Evolutionary conservation across 148 eudicot species (phyloP).

Genomic region (Chenopodium quinoa): DNA sequence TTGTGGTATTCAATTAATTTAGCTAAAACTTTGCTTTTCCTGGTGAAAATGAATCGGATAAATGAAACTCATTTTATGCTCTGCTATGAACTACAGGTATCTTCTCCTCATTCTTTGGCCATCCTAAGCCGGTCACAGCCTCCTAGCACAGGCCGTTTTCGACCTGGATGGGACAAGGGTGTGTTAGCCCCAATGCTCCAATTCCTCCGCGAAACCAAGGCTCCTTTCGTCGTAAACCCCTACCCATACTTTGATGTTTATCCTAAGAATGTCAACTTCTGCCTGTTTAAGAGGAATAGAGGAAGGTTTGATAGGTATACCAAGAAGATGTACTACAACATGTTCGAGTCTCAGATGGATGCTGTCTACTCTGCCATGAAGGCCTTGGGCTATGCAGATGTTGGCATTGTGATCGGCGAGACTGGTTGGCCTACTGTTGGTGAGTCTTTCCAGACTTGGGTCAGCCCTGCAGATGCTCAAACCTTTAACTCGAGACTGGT

Average conservation of each 20-base stretch:
- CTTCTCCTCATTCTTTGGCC: conserved; percentile 67
- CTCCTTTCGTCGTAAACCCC: conserved; percentile 82
- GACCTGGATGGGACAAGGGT: conserved; percentile 61
- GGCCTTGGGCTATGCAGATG: conserved; percentile 54
- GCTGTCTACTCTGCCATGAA: conserved; percentile 64
- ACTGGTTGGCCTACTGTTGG: conserved; percentile 84
- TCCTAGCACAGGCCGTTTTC: conserved; percentile 65
- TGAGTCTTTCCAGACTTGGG: conserved; percentile 47
- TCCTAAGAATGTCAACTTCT: conserved; percentile 36
- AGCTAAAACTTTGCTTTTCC: not conserved
- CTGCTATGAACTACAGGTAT: conserved; percentile 29
- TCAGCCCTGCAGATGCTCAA: conserved; percentile 51
- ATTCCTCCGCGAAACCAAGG: conserved; percentile 55
- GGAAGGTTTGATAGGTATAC: conserved; percentile 44
- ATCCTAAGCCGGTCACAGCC: conserved; percentile 49
- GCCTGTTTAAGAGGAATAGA: conserved; percentile 37
- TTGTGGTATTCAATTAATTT: not conserved
- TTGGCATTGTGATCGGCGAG: conserved; percentile 73
- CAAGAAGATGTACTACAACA: conserved; percentile 48
- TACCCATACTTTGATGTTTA: conserved; percentile 69
- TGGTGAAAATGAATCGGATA: not conserved
- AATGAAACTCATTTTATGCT: conserved; percentile 6
- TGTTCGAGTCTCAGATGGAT: conserved; percentile 69
- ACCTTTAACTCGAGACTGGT: conserved; percentile 52
- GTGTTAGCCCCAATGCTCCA: conserved; percentile 61